Evolutionary conservation across 176 grass and related monocot species (phyloP), one percentile per base, ranked within the genome.

Genomic region (Echinochloa phyllopogon): DNA sequence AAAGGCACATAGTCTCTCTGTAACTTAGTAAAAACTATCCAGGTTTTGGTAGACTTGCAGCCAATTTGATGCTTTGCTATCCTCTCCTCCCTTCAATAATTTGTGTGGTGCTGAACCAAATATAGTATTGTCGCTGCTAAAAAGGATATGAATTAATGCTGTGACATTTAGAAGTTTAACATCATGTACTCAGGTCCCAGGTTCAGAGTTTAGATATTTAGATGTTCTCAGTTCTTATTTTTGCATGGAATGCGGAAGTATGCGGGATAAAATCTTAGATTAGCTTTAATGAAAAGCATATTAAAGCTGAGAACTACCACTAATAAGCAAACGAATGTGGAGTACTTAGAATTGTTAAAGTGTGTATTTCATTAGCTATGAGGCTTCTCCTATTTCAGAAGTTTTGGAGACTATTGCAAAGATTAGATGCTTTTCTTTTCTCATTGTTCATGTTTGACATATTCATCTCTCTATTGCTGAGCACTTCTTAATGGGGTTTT

Each of bases 171-270:
- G n/a, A 55, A 52, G 40, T 65, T 57, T 58, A 58, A 1, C 7
- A 41, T 71, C 6, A 61, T 10, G 42, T 50, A 25, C 6, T 15
- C 20, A 62, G 29, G 41, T 74, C 10, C 10, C 21, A 72, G 21
- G 27, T 80, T 80, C 56, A 81, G 37, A 74, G 2, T 86, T 56
- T 52, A 18, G 58, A 65, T 51, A 44, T 81, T 62, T 58, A 23
- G 8, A 24, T 80, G 36, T 6, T 72, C 25, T 33, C 42, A 38
- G 25, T 70, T 25, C 20, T 60, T 49, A 38, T 41, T 21, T 53
- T 44, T 5, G 6, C 37, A 68, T 76, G 17, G 15, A 79, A 62
- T 27, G 13, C 65, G 33, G 9, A 78, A 33, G 4, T 41, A 69
- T 87, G 50, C n/a, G 4, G 42, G 41, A 36, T 78, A 29, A 77